A percentile compares a stretch with the other conserved stretches of the same genome.
These are phyloP conservation scores for Hypoxylon fragiforme DNA, from an alignment of 495 filamentous ascomycete species.

Conservation along the genomic window DNA sequence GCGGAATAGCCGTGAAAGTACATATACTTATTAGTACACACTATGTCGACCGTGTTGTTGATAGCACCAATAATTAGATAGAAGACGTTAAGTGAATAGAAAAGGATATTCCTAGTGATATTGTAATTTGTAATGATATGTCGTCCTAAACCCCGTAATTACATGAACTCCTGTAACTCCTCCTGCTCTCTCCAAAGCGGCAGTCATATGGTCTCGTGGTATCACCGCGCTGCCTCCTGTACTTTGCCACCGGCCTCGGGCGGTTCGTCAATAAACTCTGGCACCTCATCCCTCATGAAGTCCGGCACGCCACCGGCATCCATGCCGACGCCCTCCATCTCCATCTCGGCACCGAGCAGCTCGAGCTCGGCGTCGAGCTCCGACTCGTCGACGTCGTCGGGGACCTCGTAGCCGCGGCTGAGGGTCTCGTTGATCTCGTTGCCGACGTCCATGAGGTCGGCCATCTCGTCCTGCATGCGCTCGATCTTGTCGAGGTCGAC, in stretches of 20 bases:
- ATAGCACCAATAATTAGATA: background rate
- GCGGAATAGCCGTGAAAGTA: background rate
- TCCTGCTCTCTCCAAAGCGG: too few species aligned
- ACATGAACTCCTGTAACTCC: conserved; percentile 27
- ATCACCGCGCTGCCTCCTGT: conserved; percentile 73
- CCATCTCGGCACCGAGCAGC: conserved; percentile 86
- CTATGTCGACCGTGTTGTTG: background rate
- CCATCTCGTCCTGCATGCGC: conserved; percentile 98
- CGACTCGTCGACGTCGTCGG: conserved; percentile 96
- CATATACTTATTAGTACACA: background rate
- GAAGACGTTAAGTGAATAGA: background rate
- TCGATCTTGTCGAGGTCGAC: conserved; percentile 98
- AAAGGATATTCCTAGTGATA: background rate
- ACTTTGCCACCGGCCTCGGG: conserved; percentile 68
- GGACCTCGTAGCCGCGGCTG: conserved; percentile 89
- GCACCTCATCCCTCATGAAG: conserved; percentile 87
- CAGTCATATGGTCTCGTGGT: too few species aligned
- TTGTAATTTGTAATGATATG: too few species aligned
- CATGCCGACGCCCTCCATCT: conserved; percentile 64
- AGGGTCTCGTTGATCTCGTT: conserved; percentile 99
- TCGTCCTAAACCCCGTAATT: background rate
- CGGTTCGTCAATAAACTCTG: conserved; percentile 86
- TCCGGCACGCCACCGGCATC: conserved; percentile 70
- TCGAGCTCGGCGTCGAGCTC: conserved; percentile 97
- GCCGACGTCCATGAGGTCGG: conserved; percentile 93